A percentile compares a stretch with the other conserved stretches of the same genome.
Conservation (phyloP, 306 rosid species). For the Cicer bijugum region DNA sequence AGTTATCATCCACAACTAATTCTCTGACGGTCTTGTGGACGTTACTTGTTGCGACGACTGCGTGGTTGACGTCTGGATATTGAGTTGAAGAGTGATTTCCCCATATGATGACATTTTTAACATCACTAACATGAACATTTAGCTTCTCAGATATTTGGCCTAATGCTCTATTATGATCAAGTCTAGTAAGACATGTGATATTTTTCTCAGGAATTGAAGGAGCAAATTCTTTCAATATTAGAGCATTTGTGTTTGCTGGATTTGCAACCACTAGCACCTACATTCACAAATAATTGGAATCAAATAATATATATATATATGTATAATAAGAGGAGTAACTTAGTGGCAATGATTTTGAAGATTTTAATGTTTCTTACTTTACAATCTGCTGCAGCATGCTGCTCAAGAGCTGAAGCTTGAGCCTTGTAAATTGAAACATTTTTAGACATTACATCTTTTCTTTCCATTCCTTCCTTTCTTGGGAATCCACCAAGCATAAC, state of each 20-base stretch:
- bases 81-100: slow-evolving; percentile 96
- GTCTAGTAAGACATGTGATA: slow-evolving; percentile 80
- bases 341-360: neutral
- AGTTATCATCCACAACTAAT: slow-evolving; percentile 61
- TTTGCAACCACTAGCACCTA: slow-evolving; percentile 94
- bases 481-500: slow-evolving; percentile 81
- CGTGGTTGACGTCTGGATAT: slow-evolving; percentile 91
- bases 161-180: slow-evolving; percentile 93
- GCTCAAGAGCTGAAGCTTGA: slow-evolving; percentile 75
- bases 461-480: slow-evolving; percentile 84
- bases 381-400: slow-evolving; percentile 70
- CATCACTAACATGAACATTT: slow-evolving; percentile 70
- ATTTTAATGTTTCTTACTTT: slow-evolving; percentile 52
- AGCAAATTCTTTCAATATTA: slow-evolving; percentile 81
- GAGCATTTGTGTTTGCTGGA: slow-evolving; percentile 94
- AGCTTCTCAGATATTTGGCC: slow-evolving; percentile 85
- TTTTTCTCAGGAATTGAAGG: slow-evolving; percentile 83
- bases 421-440: slow-evolving; percentile 78
- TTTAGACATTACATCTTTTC: slow-evolving; percentile 75
- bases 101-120: slow-evolving; percentile 86
- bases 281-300: slow-evolving; percentile 19
- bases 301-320: slow-evolving; percentile 6
- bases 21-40: slow-evolving; percentile 61
- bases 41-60: slow-evolving; percentile 48
- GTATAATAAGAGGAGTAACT: neutral